phyloP scores from a whole-genome alignment of 495 filamentous ascomycete species.

The Podospora tetraspora region DNA sequence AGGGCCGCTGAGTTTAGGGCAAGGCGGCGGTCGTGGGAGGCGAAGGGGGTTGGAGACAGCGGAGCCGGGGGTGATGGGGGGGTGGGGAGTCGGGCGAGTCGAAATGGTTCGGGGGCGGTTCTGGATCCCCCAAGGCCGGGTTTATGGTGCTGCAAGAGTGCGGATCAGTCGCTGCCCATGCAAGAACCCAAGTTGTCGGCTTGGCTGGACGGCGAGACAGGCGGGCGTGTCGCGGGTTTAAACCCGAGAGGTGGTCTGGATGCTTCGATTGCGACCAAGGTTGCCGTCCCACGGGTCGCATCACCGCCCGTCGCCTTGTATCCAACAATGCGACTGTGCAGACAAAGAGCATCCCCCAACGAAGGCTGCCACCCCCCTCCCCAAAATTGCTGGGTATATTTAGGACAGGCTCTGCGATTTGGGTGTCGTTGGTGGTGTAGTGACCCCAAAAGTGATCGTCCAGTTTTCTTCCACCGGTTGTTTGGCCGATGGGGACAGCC shows the following conservation, averaged over 20 bases:
- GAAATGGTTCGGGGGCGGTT: constrained; percentile 22
- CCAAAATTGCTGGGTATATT: not conserved
- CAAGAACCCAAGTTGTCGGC: not conserved
- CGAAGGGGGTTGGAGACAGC: constrained; percentile 19
- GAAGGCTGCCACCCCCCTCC: not conserved
- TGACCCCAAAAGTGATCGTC: not conserved
- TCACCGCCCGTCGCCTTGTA: not conserved
- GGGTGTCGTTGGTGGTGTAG: not conserved
- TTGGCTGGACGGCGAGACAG: not conserved
- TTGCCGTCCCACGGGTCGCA: not conserved
- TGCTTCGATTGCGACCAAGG: not conserved
- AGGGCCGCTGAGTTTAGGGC: constrained; percentile 3
- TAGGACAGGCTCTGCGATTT: not conserved
- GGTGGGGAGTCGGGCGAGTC: constrained; percentile 28
- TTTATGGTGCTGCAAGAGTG: constrained; percentile 9
- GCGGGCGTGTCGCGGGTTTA: not conserved
- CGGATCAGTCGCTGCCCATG: constrained; percentile 5
- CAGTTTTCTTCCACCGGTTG: not conserved
- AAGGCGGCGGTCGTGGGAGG: constrained; percentile 23
- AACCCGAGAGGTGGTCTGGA: not conserved
- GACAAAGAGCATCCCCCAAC: not conserved
- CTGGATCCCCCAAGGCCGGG: constrained; percentile 8
- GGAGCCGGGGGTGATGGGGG: constrained; percentile 14
- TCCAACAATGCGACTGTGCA: not conserved
- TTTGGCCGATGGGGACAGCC: not conserved